Conservation (phyloP, 2,329 filamentous ascomycete species). For the Fusarium verrucosum region DNA sequence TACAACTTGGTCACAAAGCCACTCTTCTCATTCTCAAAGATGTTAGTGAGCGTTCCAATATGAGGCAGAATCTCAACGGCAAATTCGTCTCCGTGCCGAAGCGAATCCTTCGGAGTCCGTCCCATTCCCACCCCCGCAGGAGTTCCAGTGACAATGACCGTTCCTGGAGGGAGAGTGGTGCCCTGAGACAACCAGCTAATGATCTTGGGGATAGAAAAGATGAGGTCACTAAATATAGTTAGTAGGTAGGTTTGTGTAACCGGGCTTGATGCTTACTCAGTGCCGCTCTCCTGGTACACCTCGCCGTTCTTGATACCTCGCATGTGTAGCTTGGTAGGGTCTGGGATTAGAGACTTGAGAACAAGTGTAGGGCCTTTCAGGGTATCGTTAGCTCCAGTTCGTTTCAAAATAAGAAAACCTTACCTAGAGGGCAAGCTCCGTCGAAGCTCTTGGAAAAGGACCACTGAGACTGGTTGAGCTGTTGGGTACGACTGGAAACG, state of each 20-base stretch:
- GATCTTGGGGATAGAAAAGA: conserved; percentile 67
- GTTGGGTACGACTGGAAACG: conserved; percentile 56
- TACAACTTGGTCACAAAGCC: conserved; percentile 21
- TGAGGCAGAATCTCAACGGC: conserved; percentile 55
- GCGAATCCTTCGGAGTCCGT: conserved; percentile 70
- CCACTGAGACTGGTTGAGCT: conserved; percentile 44
- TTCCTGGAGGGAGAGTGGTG: conserved; percentile 68
- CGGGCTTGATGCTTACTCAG: conserved; percentile 36
- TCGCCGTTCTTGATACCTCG: conserved; percentile 65
- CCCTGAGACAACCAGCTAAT: conserved; percentile 68
- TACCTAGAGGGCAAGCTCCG: conserved; percentile 60
- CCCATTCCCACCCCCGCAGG: conserved; percentile 77
- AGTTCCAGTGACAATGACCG: conserved; percentile 73
- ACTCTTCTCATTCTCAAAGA: conserved; percentile 41
- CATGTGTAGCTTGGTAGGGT: conserved; percentile 66
- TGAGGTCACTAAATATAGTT: conserved; percentile 60
- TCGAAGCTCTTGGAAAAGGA: conserved; percentile 68
- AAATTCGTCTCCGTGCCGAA: conserved; percentile 71
- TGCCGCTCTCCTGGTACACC: conserved; percentile 37
- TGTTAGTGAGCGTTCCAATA: conserved; percentile 55
- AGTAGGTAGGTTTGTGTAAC: not conserved
- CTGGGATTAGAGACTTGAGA: conserved; percentile 61
- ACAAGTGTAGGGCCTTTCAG: conserved; percentile 72
- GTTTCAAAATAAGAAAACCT: not conserved
- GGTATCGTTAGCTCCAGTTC: not conserved